Base-by-base conservation (phyloP, 2,329 filamentous ascomycete genomes). In the Claviceps humidiphila region DNA sequence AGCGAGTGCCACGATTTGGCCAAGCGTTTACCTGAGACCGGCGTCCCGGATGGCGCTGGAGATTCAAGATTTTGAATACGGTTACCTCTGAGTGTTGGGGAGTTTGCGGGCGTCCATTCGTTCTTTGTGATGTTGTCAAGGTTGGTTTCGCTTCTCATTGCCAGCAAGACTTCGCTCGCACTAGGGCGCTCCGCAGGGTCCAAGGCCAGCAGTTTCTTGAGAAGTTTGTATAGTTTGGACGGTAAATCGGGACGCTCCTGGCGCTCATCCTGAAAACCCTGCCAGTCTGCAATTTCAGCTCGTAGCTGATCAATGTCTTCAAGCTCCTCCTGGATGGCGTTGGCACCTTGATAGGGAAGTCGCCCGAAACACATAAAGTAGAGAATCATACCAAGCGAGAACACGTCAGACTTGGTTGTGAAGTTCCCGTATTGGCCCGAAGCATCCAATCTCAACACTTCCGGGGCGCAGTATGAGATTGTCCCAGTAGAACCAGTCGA, bases 321-420 rank as follows among this genome's bases (percentile, higher is more conserved):
- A 52, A 89, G 82, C 63, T 97, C 91, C 66, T 97, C 91, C 54
- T 95, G 81, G 22, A 94, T 75, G 3, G 84, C 77, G 63, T 97
- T 91, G 50, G 90, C 88, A 59, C 85, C 87, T 24, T 71, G 75
- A 63, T 97, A 98, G 0, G 93, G 93, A 11, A 98, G 75, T 47
- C 84, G 78, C 1, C 85, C 88, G 64, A 98, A 98, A 65, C 93
- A 98, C 76, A 98, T 85, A 63, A 98, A 98, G 66, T 97, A 95
- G 3, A 98, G 76, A 52, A 97, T 97, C 91, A 98, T 96, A 48
- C 93, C 93, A 0, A 98, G 73, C 1, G 90, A 96, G 67, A 98
- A 98, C n/a, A 98, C 86, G 63, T 98, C 93, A 0, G 90, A 96
- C 64, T 97, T 98, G 26, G 88, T 90, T 0, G 89, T 95, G 62